Percentiles rank a stretch among this genome's conserved stretches.
These are phyloP conservation scores for Pochonia chlamydosporia DNA, from an alignment of 2,329 filamentous ascomycete genomes.

Conservation along the genomic window DNA sequence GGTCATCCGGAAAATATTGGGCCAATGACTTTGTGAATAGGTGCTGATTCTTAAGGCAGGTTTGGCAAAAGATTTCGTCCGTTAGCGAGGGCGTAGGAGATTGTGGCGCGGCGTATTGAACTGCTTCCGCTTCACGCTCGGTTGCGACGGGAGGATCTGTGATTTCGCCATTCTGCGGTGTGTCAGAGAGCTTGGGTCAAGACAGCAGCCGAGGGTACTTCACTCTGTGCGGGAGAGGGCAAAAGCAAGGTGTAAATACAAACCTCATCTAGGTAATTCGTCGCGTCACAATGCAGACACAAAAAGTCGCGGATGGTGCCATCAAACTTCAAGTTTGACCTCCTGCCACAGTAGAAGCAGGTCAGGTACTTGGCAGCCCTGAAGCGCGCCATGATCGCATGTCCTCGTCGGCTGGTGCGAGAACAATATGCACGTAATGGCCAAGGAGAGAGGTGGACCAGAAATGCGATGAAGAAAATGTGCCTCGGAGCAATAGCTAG, in stretches of 20 bases:
- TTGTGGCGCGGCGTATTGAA: slow-evolving; percentile 41
- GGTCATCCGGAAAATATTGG: slow-evolving; percentile 67
- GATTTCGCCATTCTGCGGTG: slow-evolving; percentile 71
- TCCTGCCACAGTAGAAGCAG: slow-evolving; percentile 82
- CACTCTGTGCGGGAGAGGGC: too few species aligned
- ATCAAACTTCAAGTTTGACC: slow-evolving; percentile 54
- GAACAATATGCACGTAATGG: slow-evolving; percentile 3
- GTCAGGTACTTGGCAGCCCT: slow-evolving; percentile 41
- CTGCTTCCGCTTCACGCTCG: slow-evolving; percentile 31
- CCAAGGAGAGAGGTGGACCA: not conserved
- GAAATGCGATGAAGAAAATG: too few species aligned
- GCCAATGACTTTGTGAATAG: slow-evolving; percentile 70
- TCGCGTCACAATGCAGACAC: slow-evolving; percentile 74
- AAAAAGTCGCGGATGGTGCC: slow-evolving; percentile 59
- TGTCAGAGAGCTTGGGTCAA: slow-evolving; percentile 7
- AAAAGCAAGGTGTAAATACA: too few species aligned
- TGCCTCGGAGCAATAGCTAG: too few species aligned
- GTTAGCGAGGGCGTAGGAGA: slow-evolving; percentile 17
- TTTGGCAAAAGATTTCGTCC: slow-evolving; percentile 58
- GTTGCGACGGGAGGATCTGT: slow-evolving; percentile 72
- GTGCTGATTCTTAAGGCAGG: slow-evolving; percentile 84
- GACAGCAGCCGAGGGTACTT: too few species aligned
- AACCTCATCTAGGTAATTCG: slow-evolving; percentile 86
- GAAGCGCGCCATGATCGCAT: slow-evolving; percentile 35
- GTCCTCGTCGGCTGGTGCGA: slow-evolving; percentile 11